Percentiles rank a stretch among this genome's conserved stretches.
These are phyloP conservation scores for Sporothrix curviconia DNA, from an alignment of 2,329 filamentous ascomycete genomes.

Conservation along the genomic window DNA sequence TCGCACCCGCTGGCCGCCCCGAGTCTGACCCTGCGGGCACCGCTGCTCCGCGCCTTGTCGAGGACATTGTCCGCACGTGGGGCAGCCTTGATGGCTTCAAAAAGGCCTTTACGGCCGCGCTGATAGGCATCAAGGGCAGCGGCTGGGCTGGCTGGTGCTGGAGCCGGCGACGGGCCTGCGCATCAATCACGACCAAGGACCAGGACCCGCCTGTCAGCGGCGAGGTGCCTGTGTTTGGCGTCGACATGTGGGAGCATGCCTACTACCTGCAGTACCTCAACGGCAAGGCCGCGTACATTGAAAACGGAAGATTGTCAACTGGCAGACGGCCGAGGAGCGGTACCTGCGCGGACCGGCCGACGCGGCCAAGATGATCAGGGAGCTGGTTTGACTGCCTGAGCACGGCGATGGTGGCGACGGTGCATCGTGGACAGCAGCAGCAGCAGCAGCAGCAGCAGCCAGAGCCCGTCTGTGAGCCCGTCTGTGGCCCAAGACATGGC, in stretches of 20 bases:
- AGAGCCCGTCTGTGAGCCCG: not conserved
- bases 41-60: conserved; percentile 36
- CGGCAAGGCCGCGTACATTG: conserved; percentile 66
- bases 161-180: conserved; percentile 53
- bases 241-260: conserved; percentile 93
- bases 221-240: conserved; percentile 64
- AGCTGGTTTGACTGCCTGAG: conserved; percentile 32
- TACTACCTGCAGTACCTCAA: conserved; percentile 76
- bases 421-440: not conserved
- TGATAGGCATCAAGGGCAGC: conserved; percentile 71
- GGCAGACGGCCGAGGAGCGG: conserved; percentile 61
- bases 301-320: conserved; percentile 72
- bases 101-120: conserved; percentile 55
- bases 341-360: conserved; percentile 46
- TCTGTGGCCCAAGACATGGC: no score
- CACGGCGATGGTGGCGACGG: no score
- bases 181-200: conserved; percentile 77
- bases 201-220: conserved; percentile 67
- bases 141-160: conserved; percentile 82
- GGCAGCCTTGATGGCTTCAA: conserved; percentile 62
- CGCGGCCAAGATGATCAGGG: conserved; percentile 39
- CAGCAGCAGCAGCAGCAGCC: no score
- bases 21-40: conserved; percentile 43
- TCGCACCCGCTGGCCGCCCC: conserved; percentile 54
- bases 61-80: conserved; percentile 59